Conservation (phyloP, 192 early-diverging fungal species). For the Entomortierella chlamydospora region DNA sequence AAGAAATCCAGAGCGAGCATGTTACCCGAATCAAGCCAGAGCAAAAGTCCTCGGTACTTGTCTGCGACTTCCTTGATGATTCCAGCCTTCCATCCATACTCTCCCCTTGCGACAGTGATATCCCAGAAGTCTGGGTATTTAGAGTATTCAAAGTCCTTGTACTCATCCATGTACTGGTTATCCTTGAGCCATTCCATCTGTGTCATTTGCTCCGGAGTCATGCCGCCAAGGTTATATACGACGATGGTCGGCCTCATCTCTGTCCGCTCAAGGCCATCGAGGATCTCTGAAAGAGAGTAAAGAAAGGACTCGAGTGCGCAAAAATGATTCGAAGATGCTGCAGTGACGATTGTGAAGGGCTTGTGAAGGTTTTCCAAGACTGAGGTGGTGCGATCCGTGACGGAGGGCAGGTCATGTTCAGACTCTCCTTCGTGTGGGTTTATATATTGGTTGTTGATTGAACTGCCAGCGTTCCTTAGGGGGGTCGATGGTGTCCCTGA, state of each 20-base stretch:
- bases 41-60: conserved; percentile 55
- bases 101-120: conserved; percentile 57
- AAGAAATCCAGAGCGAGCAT: conserved; percentile 60
- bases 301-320: conserved; percentile 64
- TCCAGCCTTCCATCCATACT: conserved; percentile 69
- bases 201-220: conserved; percentile 54
- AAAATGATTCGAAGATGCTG: conserved; percentile 65
- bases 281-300: conserved; percentile 55
- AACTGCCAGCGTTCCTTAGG: not conserved
- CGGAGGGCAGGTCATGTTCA: conserved; percentile 31
- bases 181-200: conserved; percentile 57
- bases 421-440: conserved; percentile 8
- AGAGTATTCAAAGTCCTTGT: conserved; percentile 56
- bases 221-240: conserved; percentile 65
- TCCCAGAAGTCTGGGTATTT: conserved; percentile 65
- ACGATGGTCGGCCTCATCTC: conserved; percentile 57
- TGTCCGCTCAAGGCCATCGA: conserved; percentile 39
- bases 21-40: conserved; percentile 67
- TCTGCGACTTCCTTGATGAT: conserved; percentile 62
- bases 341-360: conserved; percentile 61
- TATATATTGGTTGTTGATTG: conserved; percentile 26
- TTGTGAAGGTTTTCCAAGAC: conserved; percentile 35
- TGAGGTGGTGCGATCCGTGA: conserved; percentile 32
- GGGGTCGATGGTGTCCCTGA: conserved; percentile 5
- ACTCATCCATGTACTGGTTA: conserved; percentile 59